Conservation (phyloP, 2,329 filamentous ascomycete species). For the Scedosporium dehoogii region DNA sequence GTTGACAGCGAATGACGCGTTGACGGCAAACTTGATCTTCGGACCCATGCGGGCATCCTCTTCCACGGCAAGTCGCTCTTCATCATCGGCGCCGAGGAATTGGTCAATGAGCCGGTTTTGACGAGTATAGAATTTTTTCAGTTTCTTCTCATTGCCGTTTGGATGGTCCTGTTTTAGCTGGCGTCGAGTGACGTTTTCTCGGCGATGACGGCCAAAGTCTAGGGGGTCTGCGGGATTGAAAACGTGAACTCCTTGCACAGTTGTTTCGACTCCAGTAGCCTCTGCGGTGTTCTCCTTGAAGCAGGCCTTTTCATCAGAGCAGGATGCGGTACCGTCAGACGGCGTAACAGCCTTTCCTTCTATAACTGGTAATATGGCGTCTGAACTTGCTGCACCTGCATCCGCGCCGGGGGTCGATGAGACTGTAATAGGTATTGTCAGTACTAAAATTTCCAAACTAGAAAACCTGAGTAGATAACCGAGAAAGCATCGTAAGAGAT, state of each 20-base stretch:
- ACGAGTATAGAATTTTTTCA: constrained; percentile 36
- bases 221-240: constrained; percentile 22
- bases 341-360: neutral
- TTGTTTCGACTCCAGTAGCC: neutral
- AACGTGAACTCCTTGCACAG: neutral
- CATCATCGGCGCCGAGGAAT: constrained; percentile 45
- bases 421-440: too few species aligned
- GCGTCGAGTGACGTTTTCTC: constrained; percentile 13
- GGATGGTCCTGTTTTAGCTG: constrained; percentile 27
- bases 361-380: neutral
- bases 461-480: too few species aligned
- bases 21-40: constrained; percentile 43
- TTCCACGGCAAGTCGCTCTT: constrained; percentile 40
- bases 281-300: neutral
- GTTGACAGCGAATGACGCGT: constrained; percentile 39
- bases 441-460: too few species aligned
- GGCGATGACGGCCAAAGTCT: constrained; percentile 28
- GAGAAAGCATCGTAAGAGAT: too few species aligned
- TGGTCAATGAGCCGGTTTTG: constrained; percentile 39
- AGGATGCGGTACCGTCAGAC: neutral
- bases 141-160: constrained; percentile 28
- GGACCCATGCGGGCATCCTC: constrained; percentile 40
- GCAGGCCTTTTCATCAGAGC: neutral
- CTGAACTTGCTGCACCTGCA: neutral
- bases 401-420: too few species aligned